These are phyloP conservation scores for Margaritispora aquatica DNA, from an alignment of 495 filamentous ascomycete species.

Conservation along the genomic window DNA sequence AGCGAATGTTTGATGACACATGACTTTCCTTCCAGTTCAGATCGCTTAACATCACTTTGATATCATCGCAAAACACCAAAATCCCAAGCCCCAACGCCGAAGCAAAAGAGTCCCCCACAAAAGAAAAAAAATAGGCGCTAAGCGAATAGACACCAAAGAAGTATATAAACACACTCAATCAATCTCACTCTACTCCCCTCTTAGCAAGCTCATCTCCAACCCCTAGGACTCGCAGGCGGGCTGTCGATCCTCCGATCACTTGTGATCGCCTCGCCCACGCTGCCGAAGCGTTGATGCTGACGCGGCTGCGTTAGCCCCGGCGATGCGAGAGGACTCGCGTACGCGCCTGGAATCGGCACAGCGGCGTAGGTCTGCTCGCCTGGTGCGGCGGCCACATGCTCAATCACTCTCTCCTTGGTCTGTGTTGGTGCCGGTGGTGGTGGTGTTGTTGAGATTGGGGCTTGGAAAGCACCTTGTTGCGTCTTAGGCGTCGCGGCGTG, in stretches of 20 bases:
- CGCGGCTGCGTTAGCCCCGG: conserved; percentile 14
- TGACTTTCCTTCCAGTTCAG: not conserved
- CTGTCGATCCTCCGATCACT: conserved; percentile 32
- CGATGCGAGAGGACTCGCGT: conserved; percentile 27
- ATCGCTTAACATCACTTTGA: not conserved
- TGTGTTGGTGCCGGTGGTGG: conserved; percentile 23
- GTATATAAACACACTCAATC: conserved; percentile 10
- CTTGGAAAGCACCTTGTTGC: conserved; percentile 18
- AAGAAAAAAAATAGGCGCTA: not conserved
- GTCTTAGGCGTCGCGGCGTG: conserved; percentile 54
- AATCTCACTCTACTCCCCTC: too few species aligned
- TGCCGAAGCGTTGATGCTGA: conserved; percentile 20
- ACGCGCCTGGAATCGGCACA: conserved; percentile 63
- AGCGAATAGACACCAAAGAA: not conserved
- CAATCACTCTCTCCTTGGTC: conserved; percentile 21
- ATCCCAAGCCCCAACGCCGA: not conserved
- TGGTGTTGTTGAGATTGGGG: too few species aligned
- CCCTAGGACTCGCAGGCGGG: conserved; percentile 31
- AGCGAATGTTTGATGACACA: not conserved
- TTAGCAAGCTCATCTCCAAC: conserved; percentile 11
- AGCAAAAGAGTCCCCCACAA: too few species aligned
- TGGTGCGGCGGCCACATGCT: conserved; percentile 46
- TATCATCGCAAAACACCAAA: not conserved
- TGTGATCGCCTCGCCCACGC: conserved; percentile 32
- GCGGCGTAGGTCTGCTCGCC: conserved; percentile 61